phyloP scores from a whole-genome alignment of 2,329 filamentous ascomycete species.

The Arachnomyces sp. region DNA sequence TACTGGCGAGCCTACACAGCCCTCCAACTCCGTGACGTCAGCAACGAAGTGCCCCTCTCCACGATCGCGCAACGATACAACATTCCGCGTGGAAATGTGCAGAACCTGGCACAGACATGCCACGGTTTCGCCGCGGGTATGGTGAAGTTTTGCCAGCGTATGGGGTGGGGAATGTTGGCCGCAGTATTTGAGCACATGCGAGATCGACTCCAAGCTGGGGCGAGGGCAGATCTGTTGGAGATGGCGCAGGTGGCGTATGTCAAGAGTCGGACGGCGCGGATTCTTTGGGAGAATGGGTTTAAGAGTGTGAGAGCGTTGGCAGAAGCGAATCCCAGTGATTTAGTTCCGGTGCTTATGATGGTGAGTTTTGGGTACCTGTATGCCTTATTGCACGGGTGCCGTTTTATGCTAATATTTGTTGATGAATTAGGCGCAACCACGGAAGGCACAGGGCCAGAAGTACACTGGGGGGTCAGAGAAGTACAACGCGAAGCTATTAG shows the following conservation, averaged over 20 bases:
- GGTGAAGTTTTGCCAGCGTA: constrained; percentile 68
- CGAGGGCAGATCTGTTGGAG: constrained; percentile 60
- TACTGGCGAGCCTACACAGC: constrained; percentile 68
- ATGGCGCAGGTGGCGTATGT: constrained; percentile 65
- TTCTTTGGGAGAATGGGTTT: constrained; percentile 71
- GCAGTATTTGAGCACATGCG: constrained; percentile 68
- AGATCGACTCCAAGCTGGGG: constrained; percentile 63
- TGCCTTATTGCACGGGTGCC: constrained; percentile 1
- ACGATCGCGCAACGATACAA: constrained; percentile 62
- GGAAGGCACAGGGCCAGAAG: constrained; percentile 41
- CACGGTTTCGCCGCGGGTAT: constrained; percentile 72
- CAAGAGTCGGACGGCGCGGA: constrained; percentile 64
- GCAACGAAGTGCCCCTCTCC: constrained; percentile 66
- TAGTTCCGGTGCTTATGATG: constrained; percentile 65
- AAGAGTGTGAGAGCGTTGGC: constrained; percentile 59
- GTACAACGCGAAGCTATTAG: constrained; percentile 55
- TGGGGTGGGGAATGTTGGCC: constrained; percentile 67
- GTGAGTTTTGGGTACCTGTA: constrained; percentile 29
- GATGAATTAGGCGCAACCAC: constrained; percentile 54
- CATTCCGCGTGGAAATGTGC: constrained; percentile 60
- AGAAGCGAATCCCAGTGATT: constrained; percentile 58
- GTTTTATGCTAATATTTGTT: constrained; percentile 6
- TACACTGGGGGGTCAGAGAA: constrained; percentile 45
- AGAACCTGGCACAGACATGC: constrained; percentile 64
- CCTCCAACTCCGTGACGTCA: constrained; percentile 68